Evolutionary conservation across 225 moss, liverwort and hornwort genomes (phyloP), one percentile per base, ranked within the genome.

Genomic region (Ulota crispa): DNA sequence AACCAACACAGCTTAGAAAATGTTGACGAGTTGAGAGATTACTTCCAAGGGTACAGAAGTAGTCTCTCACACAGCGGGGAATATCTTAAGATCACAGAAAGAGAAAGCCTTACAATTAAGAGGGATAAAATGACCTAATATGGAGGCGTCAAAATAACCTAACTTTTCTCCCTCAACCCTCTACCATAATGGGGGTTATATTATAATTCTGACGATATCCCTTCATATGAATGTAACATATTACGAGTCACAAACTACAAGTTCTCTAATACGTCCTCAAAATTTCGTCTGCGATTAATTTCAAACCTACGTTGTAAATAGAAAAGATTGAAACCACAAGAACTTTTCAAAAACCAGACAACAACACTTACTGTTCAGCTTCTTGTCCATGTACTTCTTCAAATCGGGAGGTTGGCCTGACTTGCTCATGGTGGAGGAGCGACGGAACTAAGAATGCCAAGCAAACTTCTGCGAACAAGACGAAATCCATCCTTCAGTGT

Each of bases 331-430:
- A 34, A 68, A 37, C 43, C 36, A 36, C 16, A 37, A 26, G 10
- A 9, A 5, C 5, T 72, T 16, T 47, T 47, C 8, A 52, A 27
- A 70, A 54, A 70, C 15, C 26, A 6, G 19, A 71, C 2, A 4
- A 69, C 56, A 60, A 36, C 18, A 88, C 97, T 89, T 80, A 97
- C 95, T 95, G 78, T 95, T 99, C 68, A 99, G 85, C 83, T 94
- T 95, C 81, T 88, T 94, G 91, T 99, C 98, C 98, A 99, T 99
- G 62, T 99, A 97, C 93, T 95, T 98, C 82, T 98, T 99, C 91
- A 99, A 89, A 93, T 99, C 95, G 31, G 95, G 95, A 85, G 98
- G 98, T 78, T 99, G 98, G 23, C 98, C 98, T 36, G 95, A 99
- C 81, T 99, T 99, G 92, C 98, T 99, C 98, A 99, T 98, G 84